Evolutionary conservation across 441 rosid genomes (phyloP), one percentile per base, ranked within the genome.

Genomic region (Melianthus villosus): DNA sequence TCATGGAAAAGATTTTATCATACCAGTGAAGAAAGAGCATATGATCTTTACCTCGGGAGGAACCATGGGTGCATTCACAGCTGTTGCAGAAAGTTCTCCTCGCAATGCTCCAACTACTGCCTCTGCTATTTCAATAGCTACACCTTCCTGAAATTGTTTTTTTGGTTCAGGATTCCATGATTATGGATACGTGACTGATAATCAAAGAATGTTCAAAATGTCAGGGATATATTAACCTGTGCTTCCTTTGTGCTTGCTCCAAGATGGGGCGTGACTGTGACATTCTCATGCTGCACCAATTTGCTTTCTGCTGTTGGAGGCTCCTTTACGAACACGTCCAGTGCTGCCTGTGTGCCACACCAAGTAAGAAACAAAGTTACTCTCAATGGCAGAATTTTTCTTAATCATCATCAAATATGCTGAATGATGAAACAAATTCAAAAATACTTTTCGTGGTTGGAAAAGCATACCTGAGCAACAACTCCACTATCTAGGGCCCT

Each of bases 51-150:
- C 53, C 82, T 82, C 75, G 31, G 96, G 89, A 51, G 94, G 83
- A 46, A 89, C 93, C 96, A 84, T 84, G 3, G 96, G 94, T 38
- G 98, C 96, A 73, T 89, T 84, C 61, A 89, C 96, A 3, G 96
- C 94, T 47, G 96, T 84, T 10, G 96, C 69, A 42, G 98, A 86
- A 50, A 89, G 94, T 66, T 89, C 94, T 13, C 98, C 94, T 38
- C 75, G 68, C 55, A 73, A 57, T 40, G 80, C 78, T 46, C 77
- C 71, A 47, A 64, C 54, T 44, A 67, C 94, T 20, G 79, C 98
- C 65, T 89, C 96, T 22, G 94, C 98, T 23, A 91, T 79, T 64
- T 91, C 98, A 15, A 91, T 73, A 20, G 94, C 96, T 37, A 84
- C 98, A 37, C 91, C 96, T 71, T 77, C 92, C 94, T 79, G 62